Conservation (phyloP, 257 asterid species). For the Solanum pinnatisectum region DNA sequence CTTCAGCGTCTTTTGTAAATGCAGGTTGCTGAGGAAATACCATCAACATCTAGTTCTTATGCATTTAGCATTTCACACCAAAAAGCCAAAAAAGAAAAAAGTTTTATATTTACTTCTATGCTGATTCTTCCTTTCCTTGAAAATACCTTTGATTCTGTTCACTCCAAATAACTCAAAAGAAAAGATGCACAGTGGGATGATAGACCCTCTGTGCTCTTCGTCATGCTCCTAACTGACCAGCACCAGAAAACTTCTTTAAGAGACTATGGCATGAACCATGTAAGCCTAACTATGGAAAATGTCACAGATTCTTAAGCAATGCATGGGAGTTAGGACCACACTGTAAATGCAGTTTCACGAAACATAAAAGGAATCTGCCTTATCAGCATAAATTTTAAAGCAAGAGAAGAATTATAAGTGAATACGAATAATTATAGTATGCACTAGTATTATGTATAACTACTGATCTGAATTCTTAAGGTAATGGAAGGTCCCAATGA, state of each 20-base stretch:
- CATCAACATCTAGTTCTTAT: neutral
- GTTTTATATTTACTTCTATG: neutral
- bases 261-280: neutral
- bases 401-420: neutral
- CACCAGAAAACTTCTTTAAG: neutral
- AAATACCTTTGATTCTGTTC: neutral
- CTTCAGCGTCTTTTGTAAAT: neutral
- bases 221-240: neutral
- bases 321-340: neutral
- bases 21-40: neutral
- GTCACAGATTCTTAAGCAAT: neutral
- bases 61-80: neutral
- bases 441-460: neutral
- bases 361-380: neutral
- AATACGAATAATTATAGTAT: neutral
- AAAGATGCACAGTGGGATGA: neutral
- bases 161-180: neutral
- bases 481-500: neutral
- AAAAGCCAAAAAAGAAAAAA: neutral
- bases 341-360: neutral
- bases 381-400: neutral
- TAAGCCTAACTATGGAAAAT: neutral
- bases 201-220: neutral
- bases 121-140: neutral
- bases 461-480: neutral